Evolutionary conservation across 2,329 filamentous ascomycete species (phyloP), one percentile per base, ranked within the genome.

Genomic region (Pseudocercospora crystallina): DNA sequence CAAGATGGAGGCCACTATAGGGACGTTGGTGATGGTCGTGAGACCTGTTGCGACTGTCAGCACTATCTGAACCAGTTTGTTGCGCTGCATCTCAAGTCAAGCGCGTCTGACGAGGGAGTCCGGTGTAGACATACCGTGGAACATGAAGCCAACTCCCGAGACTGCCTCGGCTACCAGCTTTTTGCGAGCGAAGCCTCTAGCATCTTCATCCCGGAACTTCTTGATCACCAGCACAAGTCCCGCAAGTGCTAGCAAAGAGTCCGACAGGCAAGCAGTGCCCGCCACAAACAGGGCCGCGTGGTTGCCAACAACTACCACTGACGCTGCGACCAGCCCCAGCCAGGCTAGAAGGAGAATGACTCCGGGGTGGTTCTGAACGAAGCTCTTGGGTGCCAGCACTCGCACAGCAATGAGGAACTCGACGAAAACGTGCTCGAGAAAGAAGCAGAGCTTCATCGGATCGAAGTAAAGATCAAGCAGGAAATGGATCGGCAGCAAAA

Each of bases 351-450:
- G 32, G 8, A 58, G 15, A 8, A 53, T 39, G 12, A 38, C 13
- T 2, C 53, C 53, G 2, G 43, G 34, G 4, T 43, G 14, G 5
- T 35, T 14, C 13, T 38, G 29, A 10, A 54, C 43, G 26, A 49
- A 35, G 3, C 26, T 36, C 20, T 39, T 17, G 0, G 53, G 49
- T 11, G 50, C 39, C 10, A 58, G 43, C 5, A 56, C 53, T 15
- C 50, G 46, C 5, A 52, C 30, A 8, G 49, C 47, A 34, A 58
- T 49, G 11, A 56, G 26, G 34, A 34, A 46, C 40, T 58, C 52
- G 20, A 57, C 38, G 14, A 51, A 50, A 17, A 49, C 53, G 42
- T 57, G 54, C 40, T 59, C 56, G 30, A 54, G 54, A 41, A 59
- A 59, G 47, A 54, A 52, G 12, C 43, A 53, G 4, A 57, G 36